These are phyloP conservation scores for Alliaria petiolata DNA, from an alignment of 345 rosid genomes.

Conservation along the genomic window DNA sequence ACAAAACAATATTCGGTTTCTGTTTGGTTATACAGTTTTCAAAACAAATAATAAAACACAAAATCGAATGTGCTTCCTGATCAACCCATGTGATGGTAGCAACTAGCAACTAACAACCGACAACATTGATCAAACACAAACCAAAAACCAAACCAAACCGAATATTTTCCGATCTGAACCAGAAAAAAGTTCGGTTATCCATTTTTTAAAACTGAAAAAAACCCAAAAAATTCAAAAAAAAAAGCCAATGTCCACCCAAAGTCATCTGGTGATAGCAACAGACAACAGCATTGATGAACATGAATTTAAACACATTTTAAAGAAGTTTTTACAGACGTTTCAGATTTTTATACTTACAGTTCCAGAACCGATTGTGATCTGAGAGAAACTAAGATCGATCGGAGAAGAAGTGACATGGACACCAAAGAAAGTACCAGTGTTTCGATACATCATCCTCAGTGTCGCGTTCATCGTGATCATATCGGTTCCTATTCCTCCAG, in stretches of 20 bases:
- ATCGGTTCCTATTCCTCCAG: slow-evolving; percentile 81
- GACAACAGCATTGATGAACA: neutral
- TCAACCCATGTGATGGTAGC: slow-evolving; percentile 18
- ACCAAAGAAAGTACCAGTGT: slow-evolving; percentile 92
- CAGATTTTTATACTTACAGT: slow-evolving; percentile 41
- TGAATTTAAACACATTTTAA: neutral
- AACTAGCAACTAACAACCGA: slow-evolving; percentile 19
- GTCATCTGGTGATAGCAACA: slow-evolving; percentile 7
- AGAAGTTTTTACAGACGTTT: neutral
- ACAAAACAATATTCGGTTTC: neutral
- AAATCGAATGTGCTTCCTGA: slow-evolving; percentile 10
- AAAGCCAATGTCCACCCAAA: neutral
- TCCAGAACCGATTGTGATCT: slow-evolving; percentile 74
- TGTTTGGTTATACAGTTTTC: neutral
- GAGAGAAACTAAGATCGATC: slow-evolving; percentile 60
- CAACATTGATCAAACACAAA: slow-evolving; percentile 11
- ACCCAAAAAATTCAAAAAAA: neutral
- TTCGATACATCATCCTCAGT: slow-evolving; percentile 63
- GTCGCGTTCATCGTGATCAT: slow-evolving; percentile 87
- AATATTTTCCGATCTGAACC: neutral
- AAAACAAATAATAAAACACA: neutral
- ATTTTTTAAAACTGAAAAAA: neutral
- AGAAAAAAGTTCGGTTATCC: neutral
- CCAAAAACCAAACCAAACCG: neutral
- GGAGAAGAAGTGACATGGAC: slow-evolving; percentile 80